Conservation (phyloP, 2,329 filamentous ascomycete genomes). For the Stagonosporopsis rhizophila region DNA sequence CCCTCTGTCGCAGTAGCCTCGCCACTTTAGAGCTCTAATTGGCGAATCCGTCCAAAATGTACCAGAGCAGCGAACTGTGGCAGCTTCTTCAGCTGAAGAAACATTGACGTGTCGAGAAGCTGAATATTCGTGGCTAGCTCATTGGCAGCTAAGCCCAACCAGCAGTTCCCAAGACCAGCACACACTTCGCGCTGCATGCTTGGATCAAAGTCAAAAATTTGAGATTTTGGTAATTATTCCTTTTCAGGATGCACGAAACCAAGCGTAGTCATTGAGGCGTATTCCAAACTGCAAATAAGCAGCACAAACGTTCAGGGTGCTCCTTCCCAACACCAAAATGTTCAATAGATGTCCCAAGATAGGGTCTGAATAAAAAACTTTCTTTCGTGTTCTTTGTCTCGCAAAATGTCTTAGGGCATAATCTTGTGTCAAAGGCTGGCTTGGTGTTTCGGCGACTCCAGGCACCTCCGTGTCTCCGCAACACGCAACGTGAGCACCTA, state of each 20-base stretch:
- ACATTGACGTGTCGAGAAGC: neutral
- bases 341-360: constrained; percentile 21
- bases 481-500: constrained; percentile 23
- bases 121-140: neutral
- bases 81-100: neutral
- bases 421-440: constrained; percentile 34
- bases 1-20: constrained; percentile 40
- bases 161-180: too few species aligned
- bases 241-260: neutral
- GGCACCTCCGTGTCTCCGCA: constrained; percentile 41
- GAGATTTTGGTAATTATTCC: neutral
- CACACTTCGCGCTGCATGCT: neutral
- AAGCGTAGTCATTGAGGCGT: constrained; percentile 4
- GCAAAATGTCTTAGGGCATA: constrained; percentile 13
- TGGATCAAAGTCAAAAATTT: neutral
- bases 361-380: constrained; percentile 37
- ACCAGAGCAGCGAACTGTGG: neutral
- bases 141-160: neutral
- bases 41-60: neutral
- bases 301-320: constrained; percentile 5
- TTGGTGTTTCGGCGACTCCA: constrained; percentile 39
- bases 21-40: neutral
- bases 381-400: constrained; percentile 33
- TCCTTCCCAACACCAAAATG: constrained; percentile 16
- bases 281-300: constrained; percentile 5